phyloP scores from a whole-genome alignment of 129 eudicot species.

The Flaveria ramosissima region DNA sequence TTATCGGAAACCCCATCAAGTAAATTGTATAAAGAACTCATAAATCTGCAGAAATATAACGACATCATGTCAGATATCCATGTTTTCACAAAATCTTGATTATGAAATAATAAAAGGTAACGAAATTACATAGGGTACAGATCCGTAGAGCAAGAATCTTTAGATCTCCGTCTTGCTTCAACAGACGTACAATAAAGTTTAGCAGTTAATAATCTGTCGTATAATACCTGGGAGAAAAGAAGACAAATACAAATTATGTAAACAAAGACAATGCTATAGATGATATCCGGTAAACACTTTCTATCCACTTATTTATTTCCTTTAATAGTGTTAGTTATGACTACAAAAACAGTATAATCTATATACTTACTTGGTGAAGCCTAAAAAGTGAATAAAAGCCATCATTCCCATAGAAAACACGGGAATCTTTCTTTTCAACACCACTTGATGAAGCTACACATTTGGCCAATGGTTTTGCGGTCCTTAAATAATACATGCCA shows the following conservation, averaged over 20 bases:
- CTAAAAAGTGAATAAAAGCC: constrained; percentile 77
- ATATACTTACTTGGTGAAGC: constrained; percentile 81
- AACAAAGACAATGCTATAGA: background rate
- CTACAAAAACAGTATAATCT: background rate
- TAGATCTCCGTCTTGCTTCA: constrained; percentile 59
- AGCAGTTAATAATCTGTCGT: constrained; percentile 79
- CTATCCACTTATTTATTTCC: background rate
- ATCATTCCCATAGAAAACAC: constrained; percentile 87
- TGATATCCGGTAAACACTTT: background rate
- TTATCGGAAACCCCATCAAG: constrained; percentile 93
- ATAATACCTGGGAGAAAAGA: constrained; percentile 52
- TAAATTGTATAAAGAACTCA: constrained; percentile 67
- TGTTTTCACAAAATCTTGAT: background rate
- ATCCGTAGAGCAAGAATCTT: constrained; percentile 59
- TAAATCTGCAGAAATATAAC: constrained; percentile 63
- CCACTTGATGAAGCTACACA: constrained; percentile 51
- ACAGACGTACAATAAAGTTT: constrained; percentile 51
- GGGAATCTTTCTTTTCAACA: constrained; percentile 43
- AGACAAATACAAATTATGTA: background rate
- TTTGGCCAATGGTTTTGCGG: constrained; percentile 78
- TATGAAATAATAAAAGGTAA: constrained; percentile 10
- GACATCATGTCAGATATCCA: constrained; percentile 15
- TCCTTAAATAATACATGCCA: constrained; percentile 45
- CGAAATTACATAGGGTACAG: constrained; percentile 62
- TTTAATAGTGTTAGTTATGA: background rate